phyloP scores from a whole-genome alignment of 1,284 basidiomycete genomes.

The Heliocybe sulcata region DNA sequence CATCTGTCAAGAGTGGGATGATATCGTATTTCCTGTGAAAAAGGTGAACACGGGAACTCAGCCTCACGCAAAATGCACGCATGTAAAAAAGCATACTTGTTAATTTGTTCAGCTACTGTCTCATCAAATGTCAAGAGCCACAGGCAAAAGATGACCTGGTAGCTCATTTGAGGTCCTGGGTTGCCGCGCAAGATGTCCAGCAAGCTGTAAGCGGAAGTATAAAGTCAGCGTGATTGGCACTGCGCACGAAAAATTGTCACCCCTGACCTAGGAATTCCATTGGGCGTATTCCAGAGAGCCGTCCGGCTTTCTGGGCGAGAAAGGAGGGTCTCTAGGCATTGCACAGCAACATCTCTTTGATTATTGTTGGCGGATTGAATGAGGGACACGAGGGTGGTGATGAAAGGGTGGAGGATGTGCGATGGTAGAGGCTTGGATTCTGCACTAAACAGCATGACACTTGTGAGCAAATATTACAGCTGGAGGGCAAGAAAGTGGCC shows the following conservation, averaged over 20 bases:
- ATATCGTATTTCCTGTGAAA: conserved; percentile 75
- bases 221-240: not conserved
- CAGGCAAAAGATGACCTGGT: conserved; percentile 87
- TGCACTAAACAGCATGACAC: conserved; percentile 29
- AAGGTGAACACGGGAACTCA: not conserved
- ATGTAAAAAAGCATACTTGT: conserved; percentile 38
- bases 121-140: conserved; percentile 94
- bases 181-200: conserved; percentile 74
- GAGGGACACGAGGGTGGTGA: conserved; percentile 57
- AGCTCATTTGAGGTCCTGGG: conserved; percentile 88
- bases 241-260: conserved; percentile 3
- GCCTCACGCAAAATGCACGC: conserved; percentile 6
- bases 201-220: conserved; percentile 39
- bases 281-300: conserved; percentile 65
- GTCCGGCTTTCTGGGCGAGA: conserved; percentile 73
- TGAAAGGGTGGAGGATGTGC: conserved; percentile 59
- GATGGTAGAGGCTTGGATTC: conserved; percentile 45
- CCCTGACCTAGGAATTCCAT: conserved; percentile 56
- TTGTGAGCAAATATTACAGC: conserved; percentile 4
- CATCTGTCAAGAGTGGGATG: conserved; percentile 80
- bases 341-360: conserved; percentile 85
- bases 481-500: conserved; percentile 10
- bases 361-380: conserved; percentile 57
- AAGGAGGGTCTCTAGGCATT: conserved; percentile 84
- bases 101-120: conserved; percentile 78